These are phyloP conservation scores for Podospora australis DNA, from an alignment of 495 filamentous ascomycete species.

Conservation along the genomic window DNA sequence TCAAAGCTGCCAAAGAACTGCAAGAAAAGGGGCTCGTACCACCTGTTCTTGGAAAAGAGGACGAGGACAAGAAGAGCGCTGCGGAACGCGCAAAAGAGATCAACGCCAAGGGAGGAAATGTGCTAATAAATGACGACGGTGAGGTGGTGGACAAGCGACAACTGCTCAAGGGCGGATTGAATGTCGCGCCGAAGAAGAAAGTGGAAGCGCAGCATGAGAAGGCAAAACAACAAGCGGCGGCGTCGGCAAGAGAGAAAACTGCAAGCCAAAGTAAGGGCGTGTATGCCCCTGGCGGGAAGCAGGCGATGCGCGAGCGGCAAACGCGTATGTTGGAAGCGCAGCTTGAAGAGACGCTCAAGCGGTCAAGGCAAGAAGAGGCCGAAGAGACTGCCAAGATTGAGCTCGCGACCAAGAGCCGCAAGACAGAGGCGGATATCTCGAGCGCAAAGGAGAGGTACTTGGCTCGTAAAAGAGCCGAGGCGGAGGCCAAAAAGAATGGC, in stretches of 20 bases:
- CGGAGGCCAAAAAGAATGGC: constrained; percentile 55
- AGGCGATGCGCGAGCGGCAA: constrained; percentile 71
- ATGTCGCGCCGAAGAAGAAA: constrained; percentile 59
- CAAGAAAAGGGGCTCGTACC: constrained; percentile 37
- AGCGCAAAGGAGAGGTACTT: constrained; percentile 85
- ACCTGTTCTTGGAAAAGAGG: constrained; percentile 25
- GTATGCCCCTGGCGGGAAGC: constrained; percentile 44
- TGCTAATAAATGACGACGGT: constrained; percentile 86
- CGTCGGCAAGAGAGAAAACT: constrained; percentile 23
- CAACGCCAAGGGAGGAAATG: constrained; percentile 58
- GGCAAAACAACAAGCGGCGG: constrained; percentile 24
- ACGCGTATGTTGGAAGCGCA: constrained; percentile 82
- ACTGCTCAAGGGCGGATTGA: constrained; percentile 79
- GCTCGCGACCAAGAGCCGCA: constrained; percentile 62
- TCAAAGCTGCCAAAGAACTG: constrained; percentile 60
- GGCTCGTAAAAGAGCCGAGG: constrained; percentile 74
- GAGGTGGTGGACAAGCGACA: constrained; percentile 92
- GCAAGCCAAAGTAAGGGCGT: constrained; percentile 37
- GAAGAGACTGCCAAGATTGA: constrained; percentile 62
- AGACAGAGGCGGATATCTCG: constrained; percentile 73
- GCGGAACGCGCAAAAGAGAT: constrained; percentile 68
- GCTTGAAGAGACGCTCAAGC: constrained; percentile 66
- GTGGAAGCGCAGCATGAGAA: constrained; percentile 31
- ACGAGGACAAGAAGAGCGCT: constrained; percentile 56
- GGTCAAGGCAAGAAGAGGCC: constrained; percentile 68